These are phyloP conservation scores for Pilasporangium apinafurcum DNA, from an alignment of 352 stramenopile genomes.

Conservation along the genomic window DNA sequence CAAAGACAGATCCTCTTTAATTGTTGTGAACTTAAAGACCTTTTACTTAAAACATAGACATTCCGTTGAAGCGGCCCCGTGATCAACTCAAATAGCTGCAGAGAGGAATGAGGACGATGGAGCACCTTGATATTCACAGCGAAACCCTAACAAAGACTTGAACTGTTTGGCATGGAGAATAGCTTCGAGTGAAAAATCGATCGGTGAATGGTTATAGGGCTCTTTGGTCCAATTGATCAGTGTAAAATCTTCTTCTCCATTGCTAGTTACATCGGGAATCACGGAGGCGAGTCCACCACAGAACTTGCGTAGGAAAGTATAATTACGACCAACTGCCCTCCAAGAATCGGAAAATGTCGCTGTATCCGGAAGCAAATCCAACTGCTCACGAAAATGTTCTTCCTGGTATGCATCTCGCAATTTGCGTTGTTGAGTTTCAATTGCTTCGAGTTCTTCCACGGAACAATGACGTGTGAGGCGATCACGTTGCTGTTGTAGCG, in stretches of 20 bases:
- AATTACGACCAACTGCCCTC: slow-evolving; percentile 13
- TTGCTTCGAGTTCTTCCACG: slow-evolving; percentile 16
- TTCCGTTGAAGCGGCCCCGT: no score
- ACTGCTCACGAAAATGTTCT: slow-evolving; percentile 14
- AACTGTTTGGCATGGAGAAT: slow-evolving; percentile 18
- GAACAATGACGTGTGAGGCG: slow-evolving; percentile 13
- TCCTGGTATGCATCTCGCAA: slow-evolving; percentile 18
- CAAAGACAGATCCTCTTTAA: no score
- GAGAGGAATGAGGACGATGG: no score
- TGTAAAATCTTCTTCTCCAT: slow-evolving; percentile 6
- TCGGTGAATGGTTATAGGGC: slow-evolving; percentile 15
- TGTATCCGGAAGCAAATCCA: slow-evolving; percentile 6
- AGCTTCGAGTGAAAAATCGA: slow-evolving; percentile 21
- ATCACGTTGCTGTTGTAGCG: slow-evolving; percentile 16
- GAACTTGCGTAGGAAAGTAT: slow-evolving; percentile 14
- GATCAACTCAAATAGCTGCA: no score
- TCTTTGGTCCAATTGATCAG: slow-evolving; percentile 21
- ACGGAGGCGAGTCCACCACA: slow-evolving; percentile 15
- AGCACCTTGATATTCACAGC: no score
- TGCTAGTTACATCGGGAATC: slow-evolving; percentile 2
- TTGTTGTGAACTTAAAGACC: no score
- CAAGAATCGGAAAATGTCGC: slow-evolving; percentile 14
- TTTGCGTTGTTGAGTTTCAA: slow-evolving; percentile 19
- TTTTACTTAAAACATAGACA: no score
- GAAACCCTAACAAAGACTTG: slow-evolving; percentile 11